A percentile compares a stretch with the other conserved stretches of the same genome.
Conservation (phyloP, 2,329 filamentous ascomycete species). For the Cyanodermella asteris region DNA sequence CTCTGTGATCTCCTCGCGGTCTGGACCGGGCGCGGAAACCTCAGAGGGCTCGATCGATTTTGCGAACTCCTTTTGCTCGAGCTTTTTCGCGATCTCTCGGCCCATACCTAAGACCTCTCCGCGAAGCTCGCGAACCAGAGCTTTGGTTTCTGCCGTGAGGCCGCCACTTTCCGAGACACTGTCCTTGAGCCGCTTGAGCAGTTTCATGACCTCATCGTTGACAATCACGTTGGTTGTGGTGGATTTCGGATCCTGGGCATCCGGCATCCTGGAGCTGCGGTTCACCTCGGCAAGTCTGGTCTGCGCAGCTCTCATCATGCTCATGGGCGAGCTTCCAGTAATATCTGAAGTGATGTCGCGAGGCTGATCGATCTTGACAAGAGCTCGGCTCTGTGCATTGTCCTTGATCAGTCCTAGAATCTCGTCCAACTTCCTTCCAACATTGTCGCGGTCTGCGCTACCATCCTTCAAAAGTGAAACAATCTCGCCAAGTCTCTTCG, state of each 20-base stretch:
- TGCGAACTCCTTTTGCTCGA: constrained; percentile 44
- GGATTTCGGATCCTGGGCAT: constrained; percentile 19
- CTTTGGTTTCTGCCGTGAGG: constrained; percentile 78
- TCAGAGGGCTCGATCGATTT: constrained; percentile 19
- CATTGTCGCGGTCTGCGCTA: constrained; percentile 15
- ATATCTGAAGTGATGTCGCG: too few species aligned
- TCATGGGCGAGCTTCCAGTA: too few species aligned
- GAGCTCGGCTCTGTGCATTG: constrained; percentile 28
- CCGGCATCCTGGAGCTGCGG: constrained; percentile 17
- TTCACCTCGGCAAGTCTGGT: constrained; percentile 13
- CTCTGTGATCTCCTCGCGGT: constrained; percentile 48
- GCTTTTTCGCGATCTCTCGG: constrained; percentile 62
- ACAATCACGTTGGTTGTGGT: constrained; percentile 33
- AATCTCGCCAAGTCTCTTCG: constrained; percentile 57
- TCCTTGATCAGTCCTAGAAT: constrained; percentile 43
- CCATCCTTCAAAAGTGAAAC: constrained; percentile 38
- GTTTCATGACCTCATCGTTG: constrained; percentile 59
- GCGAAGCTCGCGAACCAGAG: constrained; percentile 67
- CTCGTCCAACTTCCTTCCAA: constrained; percentile 58
- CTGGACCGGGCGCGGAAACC: constrained; percentile 25
- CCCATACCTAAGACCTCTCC: constrained; percentile 92
- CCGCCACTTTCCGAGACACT: constrained; percentile 75
- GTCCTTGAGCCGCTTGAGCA: constrained; percentile 73
- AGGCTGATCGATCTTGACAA: constrained; percentile 20
- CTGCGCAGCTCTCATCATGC: too few species aligned